A percentile compares a stretch with the other conserved stretches of the same genome.
Evolutionary conservation across 768 basidiomycete genomes (phyloP).

Genomic region (Galerina sulciceps): DNA sequence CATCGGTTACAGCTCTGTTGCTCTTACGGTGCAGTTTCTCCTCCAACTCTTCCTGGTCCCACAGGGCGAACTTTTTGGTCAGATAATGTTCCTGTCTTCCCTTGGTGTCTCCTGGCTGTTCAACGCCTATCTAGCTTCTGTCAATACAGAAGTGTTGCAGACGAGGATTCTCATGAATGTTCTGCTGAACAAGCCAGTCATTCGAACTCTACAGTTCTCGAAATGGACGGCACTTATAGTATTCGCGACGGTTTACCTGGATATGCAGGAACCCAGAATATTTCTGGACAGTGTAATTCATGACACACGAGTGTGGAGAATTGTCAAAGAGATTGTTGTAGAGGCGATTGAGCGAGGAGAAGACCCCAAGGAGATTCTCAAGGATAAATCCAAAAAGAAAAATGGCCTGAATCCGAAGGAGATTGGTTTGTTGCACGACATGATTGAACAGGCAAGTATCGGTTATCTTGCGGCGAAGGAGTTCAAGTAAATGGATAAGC

Average conservation of each 20-base stretch:
- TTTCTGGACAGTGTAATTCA: conserved; percentile 11
- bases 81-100: conserved; percentile 15
- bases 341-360: conserved; percentile 1
- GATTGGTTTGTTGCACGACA: neutral
- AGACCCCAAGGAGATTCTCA: neutral
- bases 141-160: conserved; percentile 11
- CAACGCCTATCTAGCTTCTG: conserved; percentile 16
- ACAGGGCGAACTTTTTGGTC: conserved; percentile 12
- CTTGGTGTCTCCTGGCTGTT: conserved; percentile 17
- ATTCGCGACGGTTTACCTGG: conserved; percentile 8
- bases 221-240: conserved; percentile 9
- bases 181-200: conserved; percentile 5
- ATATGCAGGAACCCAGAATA: neutral
- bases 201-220: neutral
- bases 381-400: neutral
- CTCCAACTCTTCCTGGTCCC: conserved; percentile 19
- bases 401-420: neutral
- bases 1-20: conserved; percentile 14
- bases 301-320: conserved; percentile 12
- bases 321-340: conserved; percentile 9
- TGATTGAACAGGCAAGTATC: neutral
- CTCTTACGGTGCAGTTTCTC: conserved; percentile 13
- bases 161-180: conserved; percentile 3
- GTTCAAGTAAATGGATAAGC: neutral
- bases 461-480: neutral